These are phyloP conservation scores for Trametes gibbosa DNA, from an alignment of 768 basidiomycete genomes.

Conservation along the genomic window DNA sequence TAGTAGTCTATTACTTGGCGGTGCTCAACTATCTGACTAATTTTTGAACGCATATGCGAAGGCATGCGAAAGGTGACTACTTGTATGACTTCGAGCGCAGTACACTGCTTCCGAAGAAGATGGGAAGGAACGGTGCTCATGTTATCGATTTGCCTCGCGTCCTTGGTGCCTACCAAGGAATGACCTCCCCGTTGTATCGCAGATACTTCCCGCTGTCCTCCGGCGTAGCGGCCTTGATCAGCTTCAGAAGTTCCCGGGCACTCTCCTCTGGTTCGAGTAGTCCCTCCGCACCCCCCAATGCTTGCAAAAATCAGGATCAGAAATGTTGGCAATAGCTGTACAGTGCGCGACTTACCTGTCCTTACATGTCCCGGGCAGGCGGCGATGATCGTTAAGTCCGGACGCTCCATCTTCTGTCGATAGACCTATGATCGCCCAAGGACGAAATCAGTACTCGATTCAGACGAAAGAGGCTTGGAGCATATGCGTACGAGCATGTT, in stretches of 20 bases:
- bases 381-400: slow-evolving; percentile 6
- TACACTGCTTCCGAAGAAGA: no score
- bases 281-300: slow-evolving; percentile 7
- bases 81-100: no score
- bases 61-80: no score
- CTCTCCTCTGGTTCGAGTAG: slow-evolving; percentile 5
- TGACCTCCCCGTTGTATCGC: slow-evolving; percentile 9
- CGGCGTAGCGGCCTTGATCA: background rate
- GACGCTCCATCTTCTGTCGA: slow-evolving; percentile 12
- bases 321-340: background rate
- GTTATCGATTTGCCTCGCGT: background rate
- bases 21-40: no score
- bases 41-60: no score
- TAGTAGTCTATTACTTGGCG: no score
- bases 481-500: slow-evolving; percentile 36
- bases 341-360: slow-evolving; percentile 20
- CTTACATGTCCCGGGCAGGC: slow-evolving; percentile 16
- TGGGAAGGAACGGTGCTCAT: no score
- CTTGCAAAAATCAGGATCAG: background rate
- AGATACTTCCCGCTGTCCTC: slow-evolving; percentile 10
- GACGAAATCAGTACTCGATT: background rate
- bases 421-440: background rate
- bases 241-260: slow-evolving; percentile 2
- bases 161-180: slow-evolving; percentile 3
- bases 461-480: background rate